Percentiles rank a stretch among this genome's conserved stretches.
These are phyloP conservation scores for Debaryomyces subglobosus DNA, from an alignment of 1,139 yeast genomes.

Conservation along the genomic window DNA sequence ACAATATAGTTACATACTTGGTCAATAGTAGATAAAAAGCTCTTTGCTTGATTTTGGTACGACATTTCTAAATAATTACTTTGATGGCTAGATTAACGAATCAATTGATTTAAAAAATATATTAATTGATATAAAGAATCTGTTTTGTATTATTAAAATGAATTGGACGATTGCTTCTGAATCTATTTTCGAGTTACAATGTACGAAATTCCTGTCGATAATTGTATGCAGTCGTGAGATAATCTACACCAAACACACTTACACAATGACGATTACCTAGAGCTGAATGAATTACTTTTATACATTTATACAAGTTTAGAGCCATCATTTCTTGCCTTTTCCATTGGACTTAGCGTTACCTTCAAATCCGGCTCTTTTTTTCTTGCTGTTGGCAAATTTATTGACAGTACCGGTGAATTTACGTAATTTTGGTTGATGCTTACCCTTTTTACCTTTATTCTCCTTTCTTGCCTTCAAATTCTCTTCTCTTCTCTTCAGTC, in stretches of 20 bases:
- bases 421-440: slow-evolving; percentile 68
- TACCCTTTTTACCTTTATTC: slow-evolving; percentile 73
- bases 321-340: slow-evolving; percentile 21
- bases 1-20: slow-evolving; percentile 25
- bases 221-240: slow-evolving; percentile 5
- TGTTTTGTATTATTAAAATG: neutral
- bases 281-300: neutral
- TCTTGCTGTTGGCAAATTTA: slow-evolving; percentile 31
- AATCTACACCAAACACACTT: neutral
- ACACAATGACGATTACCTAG: neutral
- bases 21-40: slow-evolving; percentile 32
- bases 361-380: slow-evolving; percentile 63
- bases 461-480: slow-evolving; percentile 81
- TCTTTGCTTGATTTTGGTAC: slow-evolving; percentile 30
- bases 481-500: slow-evolving; percentile 85
- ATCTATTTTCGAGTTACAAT: slow-evolving; percentile 1
- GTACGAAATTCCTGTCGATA: neutral
- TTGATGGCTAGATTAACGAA: neutral
- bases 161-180: slow-evolving; percentile 6
- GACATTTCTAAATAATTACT: slow-evolving; percentile 23
- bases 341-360: slow-evolving; percentile 50
- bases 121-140: neutral
- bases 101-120: slow-evolving; percentile 6
- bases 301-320: neutral
- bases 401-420: slow-evolving; percentile 63